Base-by-base conservation (phyloP, 1,284 basidiomycete species). In the Leccinum griseonigrum region DNA sequence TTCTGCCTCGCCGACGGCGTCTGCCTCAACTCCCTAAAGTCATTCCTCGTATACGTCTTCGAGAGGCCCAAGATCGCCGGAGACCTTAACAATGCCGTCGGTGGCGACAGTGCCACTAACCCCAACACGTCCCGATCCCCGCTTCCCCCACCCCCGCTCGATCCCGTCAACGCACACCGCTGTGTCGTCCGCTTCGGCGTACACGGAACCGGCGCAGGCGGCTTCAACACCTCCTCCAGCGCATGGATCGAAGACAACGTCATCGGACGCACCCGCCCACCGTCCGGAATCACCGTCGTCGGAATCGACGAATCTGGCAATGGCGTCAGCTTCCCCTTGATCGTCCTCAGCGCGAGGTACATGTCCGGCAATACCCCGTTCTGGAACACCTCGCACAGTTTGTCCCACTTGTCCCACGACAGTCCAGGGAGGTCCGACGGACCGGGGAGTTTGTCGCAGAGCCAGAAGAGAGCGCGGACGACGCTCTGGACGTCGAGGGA, bases 61-160 rank as follows among this genome's bases (percentile, higher is more conserved):
- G 91, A 91, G 34, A 92, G 78, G n/a, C 88, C 88, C 1, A 87
- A 88, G 28, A 86, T 84, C 2, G 85, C 87, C 0, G 90, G 88
- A 1, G 88, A 89, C 53, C 90, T 81, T 53, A 92, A 77, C 18
- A 92, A 67, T 9, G 88, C 84, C 4, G 85, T 85, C 10, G 88
- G 87, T 2, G 90, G 90, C 1, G 73, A 76, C 4, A 74, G 63
- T 9, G 73, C 73, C 0, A 73, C 73, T 31, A 76, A 59, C 10
- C 75, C 73, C 31, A 69, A 28, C 53, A 69, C 69, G 13, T 69
- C 68, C n/a, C 67, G 59, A 9, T 69, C 68, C 10, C 63, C 71
- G 67, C n/a, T 61, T 60, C 13, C 64, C 68, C 18, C 62, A 60
- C 40, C 16, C 38, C 38, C 38, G 22, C 65, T 67, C 0, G 59